Evolutionary conservation across 345 rosid genomes (phyloP), one percentile per base, ranked within the genome.

Genomic region (Dipteronia sinensis): DNA sequence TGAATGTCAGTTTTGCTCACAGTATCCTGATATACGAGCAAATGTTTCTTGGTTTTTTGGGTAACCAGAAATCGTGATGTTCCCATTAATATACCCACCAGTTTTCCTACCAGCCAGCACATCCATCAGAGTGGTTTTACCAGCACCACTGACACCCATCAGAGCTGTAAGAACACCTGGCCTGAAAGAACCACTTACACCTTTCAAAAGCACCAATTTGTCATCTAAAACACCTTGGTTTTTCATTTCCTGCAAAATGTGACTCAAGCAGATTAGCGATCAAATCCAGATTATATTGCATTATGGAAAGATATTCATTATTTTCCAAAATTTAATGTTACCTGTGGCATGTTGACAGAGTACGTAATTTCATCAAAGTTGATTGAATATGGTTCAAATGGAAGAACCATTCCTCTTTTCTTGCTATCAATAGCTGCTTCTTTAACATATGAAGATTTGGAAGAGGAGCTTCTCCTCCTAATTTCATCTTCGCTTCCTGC

Each of bases 1-100:
- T 87, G 90, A 55, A 87, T 87, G 73, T 85, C 90, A 44, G n/a
- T 85, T 87, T 77, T 85, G 88, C 66, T 87, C 90, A 74, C 88
- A 87, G 56, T 85, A 87, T 67, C 88, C 88, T 1, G 88, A 74
- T 67, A 87, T 82, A 56, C 90, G 77, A 51, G 90, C 86, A 67
- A 85, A 87, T 6, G 87, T 85, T 66, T 82, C 86, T 79, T 85
- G 90, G 65, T 80, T 88, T 77, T 88, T 88, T 1, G 85, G 87
- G 40, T 85, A 83, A 59, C 90, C 90, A 2, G 90, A 88, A 53
- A 83, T 72, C 9, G 56, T 78, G 47, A 85, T 82, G 76, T 63
- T 38, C 19, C 90, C 88, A 5, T 82, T 78, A n/a, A 85, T 82
- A 62, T 82, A 83, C 27, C 90, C 90, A 65, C 87, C 83, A 12